Evolutionary conservation across 176 grass and related monocot genomes (phyloP), one percentile per base, ranked within the genome.

Genomic region (Hordeum vulgare): DNA sequence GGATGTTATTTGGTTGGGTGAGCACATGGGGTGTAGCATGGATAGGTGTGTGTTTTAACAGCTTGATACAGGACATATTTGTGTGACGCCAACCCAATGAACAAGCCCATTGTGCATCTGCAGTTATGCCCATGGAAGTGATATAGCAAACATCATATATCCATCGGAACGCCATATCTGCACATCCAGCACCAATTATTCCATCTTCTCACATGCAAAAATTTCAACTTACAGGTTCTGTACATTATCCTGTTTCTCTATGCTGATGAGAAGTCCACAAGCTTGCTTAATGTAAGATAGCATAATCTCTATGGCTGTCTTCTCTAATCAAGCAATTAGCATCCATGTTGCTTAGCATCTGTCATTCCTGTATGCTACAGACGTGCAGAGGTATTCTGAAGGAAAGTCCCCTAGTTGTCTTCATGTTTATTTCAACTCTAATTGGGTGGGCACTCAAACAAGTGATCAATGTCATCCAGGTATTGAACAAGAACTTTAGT

Each of bases 211-310:
- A 78, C 53, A 1, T 56, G 42, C 40, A 23, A 24, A 72, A 1
- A 61, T 81, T 76, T 31, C 12, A 83, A 61, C 57, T 85, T 89
- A 33, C 81, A 98, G 96, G 93, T 95, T 89, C 83, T 98, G 70
- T 98, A 95, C 83, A 95, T 98, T 28, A 91, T 94, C 54, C 87
- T 98, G 21, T 93, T 89, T 74, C 89, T 98, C 51, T 80, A 88
- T 85, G 90, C 90, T 80, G 83, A 90, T 68, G 87, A 90, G 72
- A 85, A 91, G 80, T 86, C 72, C 1, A 84, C 87, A 79, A 90
- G 84, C 56, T 82, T 93, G 83, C 80, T 94, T 24, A 68, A 36
- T 87, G 96, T 97, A 94, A 94, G 88, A 80, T 75, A 34, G 1
- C 62, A 59, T 87, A 9, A 78, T 18, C 63, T 80, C 24, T 39